Evolutionary conservation across 2,329 filamentous ascomycete species (phyloP).

Genomic region (Scedosporium dehoogii): DNA sequence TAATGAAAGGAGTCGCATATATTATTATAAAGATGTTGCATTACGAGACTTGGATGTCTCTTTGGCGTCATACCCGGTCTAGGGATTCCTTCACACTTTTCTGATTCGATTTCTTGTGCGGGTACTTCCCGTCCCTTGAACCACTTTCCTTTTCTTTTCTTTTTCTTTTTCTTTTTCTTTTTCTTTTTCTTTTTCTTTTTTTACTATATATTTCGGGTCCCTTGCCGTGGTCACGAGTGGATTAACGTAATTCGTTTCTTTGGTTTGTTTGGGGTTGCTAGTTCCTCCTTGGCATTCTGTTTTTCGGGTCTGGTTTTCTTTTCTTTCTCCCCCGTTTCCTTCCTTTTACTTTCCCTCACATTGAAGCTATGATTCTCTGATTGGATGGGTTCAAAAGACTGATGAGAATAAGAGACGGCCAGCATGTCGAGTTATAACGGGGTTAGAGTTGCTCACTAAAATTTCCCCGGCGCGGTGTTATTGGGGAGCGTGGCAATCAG

Average conservation of each 20-base stretch:
- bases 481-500: neutral
- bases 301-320: neutral
- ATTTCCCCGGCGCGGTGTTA: neutral
- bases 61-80: neutral
- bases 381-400: neutral
- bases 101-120: neutral
- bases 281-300: too few relatives aligned
- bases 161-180: neutral
- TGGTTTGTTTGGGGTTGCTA: too few relatives aligned
- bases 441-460: neutral
- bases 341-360: neutral
- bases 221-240: neutral
- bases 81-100: conserved; percentile 9
- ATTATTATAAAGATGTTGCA: conserved; percentile 6
- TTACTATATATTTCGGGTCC: neutral
- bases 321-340: neutral
- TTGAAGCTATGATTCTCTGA: neutral
- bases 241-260: too few relatives aligned
- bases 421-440: neutral
- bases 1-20: conserved; percentile 4
- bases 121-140: neutral
- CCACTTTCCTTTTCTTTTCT: neutral
- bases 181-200: neutral
- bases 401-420: neutral
- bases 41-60: conserved; percentile 1